Conservation (phyloP, 1,284 basidiomycete species). For the Earliella scabrosa region DNA sequence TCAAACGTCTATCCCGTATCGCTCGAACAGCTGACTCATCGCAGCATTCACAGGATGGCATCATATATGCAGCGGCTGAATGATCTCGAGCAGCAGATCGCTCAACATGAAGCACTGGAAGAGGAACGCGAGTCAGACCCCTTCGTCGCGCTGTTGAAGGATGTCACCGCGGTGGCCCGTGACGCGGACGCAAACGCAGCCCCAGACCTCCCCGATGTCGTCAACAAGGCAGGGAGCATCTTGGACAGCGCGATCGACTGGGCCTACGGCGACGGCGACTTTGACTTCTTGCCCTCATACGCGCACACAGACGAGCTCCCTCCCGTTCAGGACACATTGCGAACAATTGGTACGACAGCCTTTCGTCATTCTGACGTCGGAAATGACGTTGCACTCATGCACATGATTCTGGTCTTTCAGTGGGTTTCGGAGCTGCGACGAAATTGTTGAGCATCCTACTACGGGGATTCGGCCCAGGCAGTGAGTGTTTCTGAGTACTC, state of each 20-base stretch:
- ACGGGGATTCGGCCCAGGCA: too few relatives aligned
- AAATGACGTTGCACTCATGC: neutral
- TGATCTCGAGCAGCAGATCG: too few relatives aligned
- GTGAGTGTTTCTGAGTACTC: too few relatives aligned
- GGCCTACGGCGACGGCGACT: constrained; percentile 23
- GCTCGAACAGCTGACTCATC: too few relatives aligned
- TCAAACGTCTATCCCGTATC: too few relatives aligned
- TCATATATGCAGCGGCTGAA: too few relatives aligned
- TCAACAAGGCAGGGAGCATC: constrained; percentile 33
- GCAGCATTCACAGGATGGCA: too few relatives aligned
- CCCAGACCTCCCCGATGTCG: constrained; percentile 25
- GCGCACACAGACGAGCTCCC: constrained; percentile 27
- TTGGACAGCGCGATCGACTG: constrained; percentile 17
- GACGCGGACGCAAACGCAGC: constrained; percentile 1
- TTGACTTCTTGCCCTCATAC: constrained; percentile 34
- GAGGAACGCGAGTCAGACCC: too few relatives aligned
- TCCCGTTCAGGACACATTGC: neutral
- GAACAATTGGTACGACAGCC: neutral
- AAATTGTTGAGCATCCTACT: too few relatives aligned
- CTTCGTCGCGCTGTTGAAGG: constrained; percentile 7
- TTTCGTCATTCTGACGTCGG: neutral
- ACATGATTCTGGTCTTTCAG: neutral
- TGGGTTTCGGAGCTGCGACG: too few relatives aligned
- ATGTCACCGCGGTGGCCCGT: constrained; percentile 8
- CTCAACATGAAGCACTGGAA: too few relatives aligned